Percentiles rank a stretch among this genome's conserved stretches.
Evolutionary conservation across 1,284 basidiomycete genomes (phyloP).

Genomic region (Amylostereum chailletii): DNA sequence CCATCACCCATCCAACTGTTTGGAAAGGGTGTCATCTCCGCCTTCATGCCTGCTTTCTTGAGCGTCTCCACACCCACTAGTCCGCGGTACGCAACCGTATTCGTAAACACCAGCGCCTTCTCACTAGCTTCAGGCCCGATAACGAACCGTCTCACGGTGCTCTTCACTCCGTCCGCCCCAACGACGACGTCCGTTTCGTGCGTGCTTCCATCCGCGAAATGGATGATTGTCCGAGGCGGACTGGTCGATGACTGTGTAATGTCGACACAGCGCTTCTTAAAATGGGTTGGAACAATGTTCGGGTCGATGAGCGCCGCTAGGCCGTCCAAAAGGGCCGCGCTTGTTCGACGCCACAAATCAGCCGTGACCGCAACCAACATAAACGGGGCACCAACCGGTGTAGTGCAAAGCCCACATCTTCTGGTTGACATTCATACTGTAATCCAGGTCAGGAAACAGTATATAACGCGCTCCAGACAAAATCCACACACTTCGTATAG

Average conservation of each 20-base stretch:
- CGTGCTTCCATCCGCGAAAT: slow-evolving; percentile 35
- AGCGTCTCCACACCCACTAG: slow-evolving; percentile 27
- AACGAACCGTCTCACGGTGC: slow-evolving; percentile 25
- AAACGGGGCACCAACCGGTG: slow-evolving; percentile 5
- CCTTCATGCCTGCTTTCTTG: slow-evolving; percentile 27
- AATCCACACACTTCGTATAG: slow-evolving; percentile 32
- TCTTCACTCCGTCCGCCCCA: slow-evolving; percentile 42
- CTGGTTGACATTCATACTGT: slow-evolving; percentile 27
- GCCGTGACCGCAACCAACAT: neutral
- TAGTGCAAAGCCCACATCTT: slow-evolving; percentile 22
- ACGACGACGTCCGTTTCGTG: slow-evolving; percentile 37
- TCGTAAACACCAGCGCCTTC: slow-evolving; percentile 27
- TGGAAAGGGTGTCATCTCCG: slow-evolving; percentile 25
- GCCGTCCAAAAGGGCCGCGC: slow-evolving; percentile 38
- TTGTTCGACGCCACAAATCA: slow-evolving; percentile 10
- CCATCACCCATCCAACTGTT: slow-evolving; percentile 33
- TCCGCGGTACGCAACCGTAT: slow-evolving; percentile 34
- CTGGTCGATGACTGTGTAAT: slow-evolving; percentile 15
- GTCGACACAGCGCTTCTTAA: slow-evolving; percentile 36
- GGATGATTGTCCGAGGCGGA: slow-evolving; percentile 21
- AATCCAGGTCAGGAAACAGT: neutral
- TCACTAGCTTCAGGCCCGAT: slow-evolving; percentile 20
- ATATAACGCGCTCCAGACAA: neutral
- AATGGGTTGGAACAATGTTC: slow-evolving; percentile 23
- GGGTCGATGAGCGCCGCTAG: slow-evolving; percentile 33